phyloP scores from a whole-genome alignment of 352 stramenopile genomes.

The Lagenidium giganteum region DNA sequence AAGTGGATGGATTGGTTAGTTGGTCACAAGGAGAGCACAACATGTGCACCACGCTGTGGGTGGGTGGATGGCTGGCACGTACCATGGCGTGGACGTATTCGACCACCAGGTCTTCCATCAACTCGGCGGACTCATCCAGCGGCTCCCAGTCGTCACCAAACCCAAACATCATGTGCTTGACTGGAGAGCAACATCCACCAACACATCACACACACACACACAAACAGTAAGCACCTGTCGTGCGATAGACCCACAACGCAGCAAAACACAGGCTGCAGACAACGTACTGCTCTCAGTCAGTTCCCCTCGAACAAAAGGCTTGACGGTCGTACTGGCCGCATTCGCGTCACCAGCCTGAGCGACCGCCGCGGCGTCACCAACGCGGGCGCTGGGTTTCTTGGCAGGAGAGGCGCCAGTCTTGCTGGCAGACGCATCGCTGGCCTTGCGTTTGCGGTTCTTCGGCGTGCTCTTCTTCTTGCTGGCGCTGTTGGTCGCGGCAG shows the following conservation, averaged over 20 bases:
- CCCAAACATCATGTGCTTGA: constrained; percentile 89
- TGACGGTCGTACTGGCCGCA: constrained; percentile 20
- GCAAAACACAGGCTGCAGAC: too few species aligned
- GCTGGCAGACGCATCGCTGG: constrained; percentile 38
- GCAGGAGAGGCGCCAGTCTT: constrained; percentile 28
- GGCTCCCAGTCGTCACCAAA: constrained; percentile 76
- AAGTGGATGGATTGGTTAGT: too few species aligned
- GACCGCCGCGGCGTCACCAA: constrained; percentile 4
- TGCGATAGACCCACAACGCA: too few species aligned
- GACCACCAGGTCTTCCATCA: constrained; percentile 85
- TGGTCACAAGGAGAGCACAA: too few species aligned
- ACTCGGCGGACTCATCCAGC: constrained; percentile 61
- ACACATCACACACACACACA: too few species aligned
- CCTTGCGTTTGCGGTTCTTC: constrained; percentile 79
- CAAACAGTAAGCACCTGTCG: too few species aligned
- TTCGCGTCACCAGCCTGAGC: too few species aligned
- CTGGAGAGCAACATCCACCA: too few species aligned
- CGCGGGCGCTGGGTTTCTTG: constrained; percentile 22
- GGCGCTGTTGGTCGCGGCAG: constrained; percentile 2
- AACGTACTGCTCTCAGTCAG: constrained; percentile 80
- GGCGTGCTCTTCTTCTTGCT: constrained; percentile 70
- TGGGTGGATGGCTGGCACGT: constrained; percentile 7
- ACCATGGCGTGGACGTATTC: constrained; percentile 84
- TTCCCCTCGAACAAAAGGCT: constrained; percentile 78
- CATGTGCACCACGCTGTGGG: too few species aligned